phyloP scores from a whole-genome alignment of 768 basidiomycete genomes.

The Amanita jacksonii region DNA sequence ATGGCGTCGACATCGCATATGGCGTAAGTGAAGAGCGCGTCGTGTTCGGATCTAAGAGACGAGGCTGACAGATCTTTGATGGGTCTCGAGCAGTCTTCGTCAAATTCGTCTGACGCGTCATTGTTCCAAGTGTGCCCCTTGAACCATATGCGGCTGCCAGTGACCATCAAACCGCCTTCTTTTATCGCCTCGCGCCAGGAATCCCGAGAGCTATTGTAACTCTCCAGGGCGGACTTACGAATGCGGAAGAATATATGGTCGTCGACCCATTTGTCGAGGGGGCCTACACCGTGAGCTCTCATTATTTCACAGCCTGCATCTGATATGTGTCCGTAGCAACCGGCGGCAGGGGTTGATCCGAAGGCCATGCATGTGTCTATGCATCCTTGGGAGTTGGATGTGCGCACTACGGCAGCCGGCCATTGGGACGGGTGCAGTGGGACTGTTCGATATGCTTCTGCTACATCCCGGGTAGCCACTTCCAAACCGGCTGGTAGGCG shows the following conservation, averaged over 20 bases:
- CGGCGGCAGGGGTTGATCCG: slow-evolving; percentile 10
- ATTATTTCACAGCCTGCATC: slow-evolving; percentile 17
- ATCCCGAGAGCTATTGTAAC: neutral
- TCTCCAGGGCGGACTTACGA: neutral
- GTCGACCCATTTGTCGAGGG: slow-evolving; percentile 12
- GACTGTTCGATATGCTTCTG: slow-evolving; percentile 11
- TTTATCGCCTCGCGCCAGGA: neutral
- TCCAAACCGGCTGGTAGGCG: slow-evolving; percentile 9
- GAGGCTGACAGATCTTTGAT: slow-evolving; percentile 16
- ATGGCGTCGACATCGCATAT: slow-evolving; percentile 23
- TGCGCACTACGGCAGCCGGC: slow-evolving; percentile 3
- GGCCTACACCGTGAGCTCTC: slow-evolving; percentile 16
- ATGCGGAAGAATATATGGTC: slow-evolving; percentile 21
- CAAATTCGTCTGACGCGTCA: slow-evolving; percentile 17
- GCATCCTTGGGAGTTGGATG: slow-evolving; percentile 11
- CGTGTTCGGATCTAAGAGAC: neutral
- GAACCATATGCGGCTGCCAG: slow-evolving; percentile 15
- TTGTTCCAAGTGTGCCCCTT: slow-evolving; percentile 12
- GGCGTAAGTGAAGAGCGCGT: slow-evolving; percentile 11
- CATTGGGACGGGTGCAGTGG: slow-evolving; percentile 8
- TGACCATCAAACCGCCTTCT: neutral
- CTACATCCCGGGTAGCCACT: slow-evolving; percentile 8
- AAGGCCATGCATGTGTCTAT: slow-evolving; percentile 12
- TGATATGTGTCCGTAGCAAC: slow-evolving; percentile 15
- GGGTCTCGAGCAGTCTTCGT: slow-evolving; percentile 16